phyloP scores from a whole-genome alignment of 257 asterid genomes.

The Apocynum venetum region DNA sequence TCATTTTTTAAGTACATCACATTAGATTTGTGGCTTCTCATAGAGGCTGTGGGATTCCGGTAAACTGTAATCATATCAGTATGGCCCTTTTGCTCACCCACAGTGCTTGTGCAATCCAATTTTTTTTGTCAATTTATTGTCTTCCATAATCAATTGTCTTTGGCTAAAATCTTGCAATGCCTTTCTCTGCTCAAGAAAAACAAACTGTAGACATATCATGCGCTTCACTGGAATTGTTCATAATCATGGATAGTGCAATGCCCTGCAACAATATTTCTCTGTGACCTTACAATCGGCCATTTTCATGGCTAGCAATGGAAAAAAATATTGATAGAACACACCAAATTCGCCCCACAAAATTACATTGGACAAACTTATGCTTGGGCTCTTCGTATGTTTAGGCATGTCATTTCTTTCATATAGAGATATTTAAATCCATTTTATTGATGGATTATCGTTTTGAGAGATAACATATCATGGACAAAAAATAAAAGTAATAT shows the following conservation, averaged over 20 bases:
- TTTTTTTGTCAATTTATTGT: slow-evolving; percentile 31
- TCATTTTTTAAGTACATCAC: slow-evolving; percentile 17
- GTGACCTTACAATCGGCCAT: not conserved
- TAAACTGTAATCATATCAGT: slow-evolving; percentile 29
- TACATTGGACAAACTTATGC: too few relatives aligned
- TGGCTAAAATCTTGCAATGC: slow-evolving; percentile 7
- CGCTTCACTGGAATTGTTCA: slow-evolving; percentile 25
- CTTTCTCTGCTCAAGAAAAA: slow-evolving; percentile 7
- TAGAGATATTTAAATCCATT: too few relatives aligned
- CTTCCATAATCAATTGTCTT: slow-evolving; percentile 26
- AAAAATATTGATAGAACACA: not conserved
- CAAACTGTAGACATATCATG: slow-evolving; percentile 34
- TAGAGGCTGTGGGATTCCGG: slow-evolving; percentile 6
- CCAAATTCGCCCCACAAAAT: too few relatives aligned
- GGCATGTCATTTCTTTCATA: too few relatives aligned
- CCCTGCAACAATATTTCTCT: not conserved
- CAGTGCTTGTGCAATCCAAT: slow-evolving; percentile 28
- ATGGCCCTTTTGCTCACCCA: slow-evolving; percentile 29
- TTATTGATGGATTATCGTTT: too few relatives aligned
- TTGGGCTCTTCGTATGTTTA: not conserved
- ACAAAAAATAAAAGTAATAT: too few relatives aligned
- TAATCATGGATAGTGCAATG: slow-evolving; percentile 19
- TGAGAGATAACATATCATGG: too few relatives aligned
- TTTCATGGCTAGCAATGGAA: not conserved
- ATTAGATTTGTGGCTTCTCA: slow-evolving; percentile 15